phyloP scores from a whole-genome alignment of 2,329 filamentous ascomycete species.

The Epichloe gansuensis region DNA sequence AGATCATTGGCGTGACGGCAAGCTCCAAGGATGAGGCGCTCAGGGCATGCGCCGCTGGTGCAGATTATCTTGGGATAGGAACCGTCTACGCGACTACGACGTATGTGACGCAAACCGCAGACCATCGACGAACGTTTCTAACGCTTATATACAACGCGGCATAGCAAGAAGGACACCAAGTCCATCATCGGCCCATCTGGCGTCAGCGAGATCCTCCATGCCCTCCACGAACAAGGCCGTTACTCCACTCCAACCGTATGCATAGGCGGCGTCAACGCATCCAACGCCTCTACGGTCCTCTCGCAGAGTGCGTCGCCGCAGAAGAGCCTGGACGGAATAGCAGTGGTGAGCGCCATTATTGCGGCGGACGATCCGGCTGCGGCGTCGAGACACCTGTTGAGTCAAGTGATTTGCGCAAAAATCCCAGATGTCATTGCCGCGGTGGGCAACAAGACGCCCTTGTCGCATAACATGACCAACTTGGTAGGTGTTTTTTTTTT shows the following conservation, averaged over 20 bases:
- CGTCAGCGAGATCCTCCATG: slow-evolving; percentile 37
- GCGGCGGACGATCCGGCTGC: slow-evolving; percentile 53
- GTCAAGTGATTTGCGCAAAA: slow-evolving; percentile 34
- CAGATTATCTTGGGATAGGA: slow-evolving; percentile 83
- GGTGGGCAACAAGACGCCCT: slow-evolving; percentile 51
- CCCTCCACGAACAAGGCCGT: slow-evolving; percentile 38
- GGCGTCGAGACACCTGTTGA: slow-evolving; percentile 45
- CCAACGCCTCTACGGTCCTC: slow-evolving; percentile 61
- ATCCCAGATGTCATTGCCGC: slow-evolving; percentile 39
- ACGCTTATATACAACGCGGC: neutral
- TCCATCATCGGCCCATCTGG: slow-evolving; percentile 43
- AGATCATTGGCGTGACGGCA: slow-evolving; percentile 85
- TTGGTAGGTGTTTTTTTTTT: slow-evolving; percentile 32
- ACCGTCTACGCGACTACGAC: slow-evolving; percentile 79
- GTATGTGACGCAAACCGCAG: slow-evolving; percentile 27
- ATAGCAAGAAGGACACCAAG: slow-evolving; percentile 76
- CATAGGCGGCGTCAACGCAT: slow-evolving; percentile 76
- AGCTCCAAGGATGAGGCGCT: slow-evolving; percentile 60
- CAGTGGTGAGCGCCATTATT: slow-evolving; percentile 82
- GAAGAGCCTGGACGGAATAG: slow-evolving; percentile 65
- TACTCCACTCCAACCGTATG: slow-evolving; percentile 52
- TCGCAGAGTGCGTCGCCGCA: slow-evolving; percentile 43
- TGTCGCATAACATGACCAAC: slow-evolving; percentile 97
- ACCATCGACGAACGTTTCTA: neutral
- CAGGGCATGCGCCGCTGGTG: slow-evolving; percentile 59